Percentiles rank a stretch among this genome's conserved stretches.
Conservation (phyloP, 306 rosid genomes). For the Echinosophora koreensis region DNA sequence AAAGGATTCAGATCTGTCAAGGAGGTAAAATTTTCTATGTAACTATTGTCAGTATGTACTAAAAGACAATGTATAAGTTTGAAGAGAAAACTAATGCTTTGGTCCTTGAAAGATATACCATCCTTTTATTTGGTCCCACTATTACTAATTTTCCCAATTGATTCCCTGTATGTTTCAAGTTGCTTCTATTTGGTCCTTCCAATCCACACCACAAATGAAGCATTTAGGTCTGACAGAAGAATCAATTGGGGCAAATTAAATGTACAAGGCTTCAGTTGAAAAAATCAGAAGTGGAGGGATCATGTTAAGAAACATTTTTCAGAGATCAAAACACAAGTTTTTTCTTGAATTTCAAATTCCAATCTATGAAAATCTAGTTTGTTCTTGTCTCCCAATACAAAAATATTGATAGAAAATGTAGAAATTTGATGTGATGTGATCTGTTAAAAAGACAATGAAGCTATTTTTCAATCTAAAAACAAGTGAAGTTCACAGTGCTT, state of each 20-base stretch:
- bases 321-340: conserved; percentile 18
- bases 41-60: conserved; percentile 24
- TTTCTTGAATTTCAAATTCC: conserved; percentile 14
- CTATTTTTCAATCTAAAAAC: conserved; percentile 58
- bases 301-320: not conserved
- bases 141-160: conserved; percentile 14
- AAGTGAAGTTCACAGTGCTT: conserved; percentile 78
- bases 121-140: conserved; percentile 5
- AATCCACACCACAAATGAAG: conserved; percentile 10
- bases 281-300: conserved; percentile 31
- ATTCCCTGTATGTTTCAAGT: conserved; percentile 31
- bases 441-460: conserved; percentile 24
- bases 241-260: conserved; percentile 24
- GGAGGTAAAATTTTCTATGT: conserved; percentile 63
- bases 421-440: conserved; percentile 41
- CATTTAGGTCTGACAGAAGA: not conserved
- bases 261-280: conserved; percentile 24
- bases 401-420: conserved; percentile 30
- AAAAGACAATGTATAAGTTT: conserved; percentile 26
- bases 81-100: conserved; percentile 17
- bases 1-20: conserved; percentile 75
- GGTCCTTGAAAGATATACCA: conserved; percentile 26
- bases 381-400: conserved; percentile 11
- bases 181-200: conserved; percentile 7
- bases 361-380: conserved; percentile 18